These are phyloP conservation scores for Lobosporangium transversale DNA, from an alignment of 192 early-diverging fungal genomes.

Conservation along the genomic window DNA sequence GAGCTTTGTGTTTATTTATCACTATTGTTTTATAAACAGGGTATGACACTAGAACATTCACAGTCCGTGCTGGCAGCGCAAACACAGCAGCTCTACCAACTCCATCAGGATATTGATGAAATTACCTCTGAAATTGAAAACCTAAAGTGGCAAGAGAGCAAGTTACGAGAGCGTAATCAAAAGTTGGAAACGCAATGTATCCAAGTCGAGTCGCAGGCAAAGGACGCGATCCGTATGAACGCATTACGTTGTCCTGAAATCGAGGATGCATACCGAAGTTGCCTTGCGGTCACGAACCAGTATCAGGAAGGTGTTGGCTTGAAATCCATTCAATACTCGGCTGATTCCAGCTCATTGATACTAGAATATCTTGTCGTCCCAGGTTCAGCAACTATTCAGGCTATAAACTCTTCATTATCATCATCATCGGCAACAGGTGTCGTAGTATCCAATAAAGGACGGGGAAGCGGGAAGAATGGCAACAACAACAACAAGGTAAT, in stretches of 20 bases:
- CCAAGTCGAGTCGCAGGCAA: constrained; percentile 27
- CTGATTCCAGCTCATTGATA: constrained; percentile 27
- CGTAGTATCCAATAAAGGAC: background rate
- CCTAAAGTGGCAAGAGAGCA: constrained; percentile 47
- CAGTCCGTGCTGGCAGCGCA: constrained; percentile 27
- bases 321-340: constrained; percentile 30
- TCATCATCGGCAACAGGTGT: background rate
- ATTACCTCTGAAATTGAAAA: constrained; percentile 25
- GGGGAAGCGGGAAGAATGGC: background rate
- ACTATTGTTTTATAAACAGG: constrained; percentile 14
- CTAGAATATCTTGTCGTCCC: constrained; percentile 34
- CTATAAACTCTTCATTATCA: background rate
- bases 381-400: constrained; percentile 23
- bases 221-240: constrained; percentile 43
- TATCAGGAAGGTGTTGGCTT: constrained; percentile 49
- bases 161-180: constrained; percentile 28
- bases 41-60: constrained; percentile 41
- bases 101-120: constrained; percentile 40
- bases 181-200: constrained; percentile 8
- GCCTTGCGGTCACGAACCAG: constrained; percentile 28
- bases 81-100: constrained; percentile 38
- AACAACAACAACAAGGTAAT: constrained; percentile 19
- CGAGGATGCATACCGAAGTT: constrained; percentile 37
- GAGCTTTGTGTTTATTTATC: too few species aligned
- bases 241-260: constrained; percentile 33